Base-by-base conservation (phyloP, 371 early-diverging fungal species). In the Choanephora cucurbitarum region DNA sequence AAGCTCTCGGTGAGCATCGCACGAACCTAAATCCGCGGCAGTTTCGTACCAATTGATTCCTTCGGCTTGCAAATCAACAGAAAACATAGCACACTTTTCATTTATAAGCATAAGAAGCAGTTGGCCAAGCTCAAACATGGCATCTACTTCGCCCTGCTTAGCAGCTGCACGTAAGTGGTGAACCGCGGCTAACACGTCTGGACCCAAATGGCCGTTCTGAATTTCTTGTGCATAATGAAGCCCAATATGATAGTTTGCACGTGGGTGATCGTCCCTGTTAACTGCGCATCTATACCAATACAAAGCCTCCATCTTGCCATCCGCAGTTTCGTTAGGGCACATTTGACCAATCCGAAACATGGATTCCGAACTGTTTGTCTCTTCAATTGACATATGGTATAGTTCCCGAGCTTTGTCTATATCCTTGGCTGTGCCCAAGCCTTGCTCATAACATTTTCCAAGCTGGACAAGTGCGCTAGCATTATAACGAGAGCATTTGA, bases 381-480 rank as follows among this genome's bases (percentile, higher is more conserved):
- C 40, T 21, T 69, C 57, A n/a, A 67, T 66, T 2, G 77, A 69
- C 17, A 49, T 49, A n/a, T 58, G 54, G 44, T 73, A 77, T 69
- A 70, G 71, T 22, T 56, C 49, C 0, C 68, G 13, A 2, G 78
- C 77, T 21, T 60, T 63, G 13, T 57, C 57, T 21, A 81, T 66
- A 52, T 85, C 58, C 56, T 76, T 69, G 8, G 55, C 11, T 14
- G 72, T 67, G 11, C 77, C 77, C 10, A 77, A 60, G 17, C 77
- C 77, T 21, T 56, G 64, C 54, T 73, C 74, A 40, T 73, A 57
- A 23, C 77, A 77, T 49, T 66, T 69, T 3, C 72, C 77, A 14
- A 77, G 51, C 5, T 71, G 60, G 32, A 72, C 58, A 40, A 66
- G 70, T 0, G 60, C 61, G 24, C 63, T 64, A 24, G 57, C 28